phyloP scores from a whole-genome alignment of 108 stramenopile species.

The Bacterosira constricta region DNA sequence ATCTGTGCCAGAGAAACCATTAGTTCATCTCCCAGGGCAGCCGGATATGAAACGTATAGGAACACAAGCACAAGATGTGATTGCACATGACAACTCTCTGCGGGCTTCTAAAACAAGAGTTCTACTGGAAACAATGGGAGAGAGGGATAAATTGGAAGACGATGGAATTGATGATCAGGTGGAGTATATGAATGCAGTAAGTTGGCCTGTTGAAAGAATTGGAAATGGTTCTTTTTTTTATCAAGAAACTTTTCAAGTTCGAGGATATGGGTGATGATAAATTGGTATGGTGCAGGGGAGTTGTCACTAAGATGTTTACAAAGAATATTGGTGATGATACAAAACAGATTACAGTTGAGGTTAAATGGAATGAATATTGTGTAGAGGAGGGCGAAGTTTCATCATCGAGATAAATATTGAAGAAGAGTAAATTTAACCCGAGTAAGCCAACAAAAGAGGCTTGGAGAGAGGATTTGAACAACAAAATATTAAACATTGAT shows the following conservation, averaged over 20 bases:
- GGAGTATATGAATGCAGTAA: slow-evolving; percentile 1
- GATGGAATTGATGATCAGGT: slow-evolving; percentile 1
- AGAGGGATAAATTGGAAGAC: not conserved
- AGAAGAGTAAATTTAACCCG: slow-evolving; percentile 5
- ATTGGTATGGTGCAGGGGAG: not conserved
- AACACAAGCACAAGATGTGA: not conserved
- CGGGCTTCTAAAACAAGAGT: not conserved
- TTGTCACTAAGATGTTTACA: not conserved
- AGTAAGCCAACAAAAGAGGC: not conserved
- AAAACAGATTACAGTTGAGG: not conserved
- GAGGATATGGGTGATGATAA: not conserved
- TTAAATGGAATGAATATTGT: slow-evolving; percentile 1
- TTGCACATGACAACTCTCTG: not conserved
- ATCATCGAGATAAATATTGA: not conserved
- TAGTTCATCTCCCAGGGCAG: not conserved
- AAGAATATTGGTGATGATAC: not conserved
- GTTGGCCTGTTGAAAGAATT: slow-evolving; percentile 7
- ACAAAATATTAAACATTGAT: not conserved
- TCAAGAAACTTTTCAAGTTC: not conserved
- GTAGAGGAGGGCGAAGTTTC: not conserved
- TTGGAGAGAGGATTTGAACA: slow-evolving; percentile 4
- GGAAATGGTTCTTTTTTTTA: not conserved
- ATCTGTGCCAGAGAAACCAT: not conserved
- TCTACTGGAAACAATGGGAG: not conserved
- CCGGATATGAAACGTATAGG: not conserved